Conservation (phyloP, 345 rosid genomes). For the Hibiscus trionum region DNA sequence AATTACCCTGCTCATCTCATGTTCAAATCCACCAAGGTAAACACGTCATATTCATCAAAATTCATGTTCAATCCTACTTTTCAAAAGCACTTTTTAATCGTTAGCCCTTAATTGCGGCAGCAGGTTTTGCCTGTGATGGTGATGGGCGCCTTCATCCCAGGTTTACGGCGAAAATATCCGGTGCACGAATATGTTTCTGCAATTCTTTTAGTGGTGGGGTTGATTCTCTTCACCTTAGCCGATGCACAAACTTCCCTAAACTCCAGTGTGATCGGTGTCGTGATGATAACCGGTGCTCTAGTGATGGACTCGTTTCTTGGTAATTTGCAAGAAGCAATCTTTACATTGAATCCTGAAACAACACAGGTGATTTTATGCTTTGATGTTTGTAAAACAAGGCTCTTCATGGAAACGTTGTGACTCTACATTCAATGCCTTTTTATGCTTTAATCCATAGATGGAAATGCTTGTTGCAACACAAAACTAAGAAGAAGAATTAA, state of each 20-base stretch:
- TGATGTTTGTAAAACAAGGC: background rate
- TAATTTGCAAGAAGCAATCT: conserved; percentile 90
- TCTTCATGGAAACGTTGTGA: conserved; percentile 5
- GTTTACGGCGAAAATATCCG: conserved; percentile 80
- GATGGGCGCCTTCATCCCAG: conserved; percentile 95
- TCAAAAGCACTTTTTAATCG: no score
- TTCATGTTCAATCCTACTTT: no score
- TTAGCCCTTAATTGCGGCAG: background rate
- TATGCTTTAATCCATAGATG: conserved; percentile 33
- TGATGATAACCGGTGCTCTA: conserved; percentile 85
- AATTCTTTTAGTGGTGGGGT: conserved; percentile 65
- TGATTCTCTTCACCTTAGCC: conserved; percentile 86
- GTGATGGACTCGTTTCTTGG: conserved; percentile 88
- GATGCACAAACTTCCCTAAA: conserved; percentile 93
- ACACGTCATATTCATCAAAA: no score
- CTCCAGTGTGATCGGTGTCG: conserved; percentile 69
- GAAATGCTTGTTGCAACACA: conserved; percentile 19
- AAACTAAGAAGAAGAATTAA: no score
- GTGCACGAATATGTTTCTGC: conserved; percentile 77
- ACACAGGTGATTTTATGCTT: conserved; percentile 48
- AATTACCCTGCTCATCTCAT: conserved; percentile 61
- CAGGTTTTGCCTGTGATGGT: conserved; percentile 92
- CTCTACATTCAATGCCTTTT: background rate
- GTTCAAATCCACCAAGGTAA: conserved; percentile 98
- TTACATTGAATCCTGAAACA: conserved; percentile 83